Evolutionary conservation across 2,329 filamentous ascomycete species (phyloP).

Genomic region (Ampelomyces quisqualis): DNA sequence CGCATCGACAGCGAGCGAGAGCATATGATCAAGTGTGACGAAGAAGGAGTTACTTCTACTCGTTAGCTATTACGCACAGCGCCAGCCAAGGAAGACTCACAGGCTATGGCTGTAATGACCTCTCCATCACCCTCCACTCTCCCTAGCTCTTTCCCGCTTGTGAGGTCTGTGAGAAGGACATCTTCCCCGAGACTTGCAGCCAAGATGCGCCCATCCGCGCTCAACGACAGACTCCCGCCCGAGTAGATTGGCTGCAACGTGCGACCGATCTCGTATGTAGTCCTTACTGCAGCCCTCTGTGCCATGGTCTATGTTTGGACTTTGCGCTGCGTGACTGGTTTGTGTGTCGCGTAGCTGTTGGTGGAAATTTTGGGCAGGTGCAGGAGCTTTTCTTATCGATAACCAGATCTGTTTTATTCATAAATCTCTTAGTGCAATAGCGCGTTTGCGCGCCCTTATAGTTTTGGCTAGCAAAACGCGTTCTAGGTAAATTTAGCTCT

Average conservation of each 20-base stretch:
- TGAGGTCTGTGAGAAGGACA: conserved; percentile 80
- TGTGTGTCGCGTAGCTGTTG: conserved; percentile 8
- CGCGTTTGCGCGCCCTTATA: too few relatives aligned
- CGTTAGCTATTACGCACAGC: not conserved
- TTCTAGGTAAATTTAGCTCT: too few relatives aligned
- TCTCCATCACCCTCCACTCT: conserved; percentile 80
- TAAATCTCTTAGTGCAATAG: too few relatives aligned
- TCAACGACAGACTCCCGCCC: conserved; percentile 81
- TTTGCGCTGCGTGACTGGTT: conserved; percentile 2
- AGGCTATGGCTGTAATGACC: conserved; percentile 70
- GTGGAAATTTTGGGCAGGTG: conserved; percentile 31
- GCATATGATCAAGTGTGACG: conserved; percentile 84
- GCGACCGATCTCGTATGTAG: conserved; percentile 81
- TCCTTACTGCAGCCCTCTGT: conserved; percentile 66
- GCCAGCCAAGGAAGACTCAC: conserved; percentile 46
- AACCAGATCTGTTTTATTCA: conserved; percentile 16
- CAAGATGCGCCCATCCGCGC: conserved; percentile 76
- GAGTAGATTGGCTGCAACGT: conserved; percentile 93
- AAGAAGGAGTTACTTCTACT: conserved; percentile 76
- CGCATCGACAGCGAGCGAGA: conserved; percentile 96
- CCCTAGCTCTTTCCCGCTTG: conserved; percentile 77
- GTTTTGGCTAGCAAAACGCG: too few relatives aligned
- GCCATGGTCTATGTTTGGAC: conserved; percentile 43
- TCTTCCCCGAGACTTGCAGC: conserved; percentile 92
- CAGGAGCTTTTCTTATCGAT: conserved; percentile 41